Conservation (phyloP, 331 rosid genomes). For the Rhamnella rubrinervis region DNA sequence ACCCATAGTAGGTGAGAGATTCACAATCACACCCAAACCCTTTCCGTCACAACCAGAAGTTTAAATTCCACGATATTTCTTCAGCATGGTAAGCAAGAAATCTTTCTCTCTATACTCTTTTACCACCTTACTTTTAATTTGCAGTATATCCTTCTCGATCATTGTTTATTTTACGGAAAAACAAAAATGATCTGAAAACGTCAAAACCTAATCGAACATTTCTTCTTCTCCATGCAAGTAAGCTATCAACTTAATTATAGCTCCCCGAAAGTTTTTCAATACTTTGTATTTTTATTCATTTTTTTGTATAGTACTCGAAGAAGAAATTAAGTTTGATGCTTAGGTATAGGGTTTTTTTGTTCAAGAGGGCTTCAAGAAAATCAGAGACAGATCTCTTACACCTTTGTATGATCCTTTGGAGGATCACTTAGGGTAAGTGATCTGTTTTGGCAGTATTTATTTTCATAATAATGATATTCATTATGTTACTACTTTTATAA, state of each 20-base stretch:
- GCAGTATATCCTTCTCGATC: background rate
- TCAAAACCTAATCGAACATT: conserved; percentile 38
- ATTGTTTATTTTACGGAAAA: conserved; percentile 1
- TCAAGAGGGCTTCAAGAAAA: too few relatives aligned
- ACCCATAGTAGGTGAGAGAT: conserved; percentile 82
- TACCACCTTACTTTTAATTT: background rate
- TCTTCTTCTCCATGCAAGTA: conserved; percentile 58
- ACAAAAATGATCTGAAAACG: conserved; percentile 17
- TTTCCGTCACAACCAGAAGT: conserved; percentile 31
- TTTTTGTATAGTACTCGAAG: background rate
- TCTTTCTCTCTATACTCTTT: background rate
- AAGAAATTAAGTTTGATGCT: too few relatives aligned
- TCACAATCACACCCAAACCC: conserved; percentile 49
- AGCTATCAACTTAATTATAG: conserved; percentile 24
- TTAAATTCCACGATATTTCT: conserved; percentile 50
- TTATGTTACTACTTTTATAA: background rate
- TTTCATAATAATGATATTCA: too few relatives aligned
- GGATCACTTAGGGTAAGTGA: too few relatives aligned
- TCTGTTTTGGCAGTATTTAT: too few relatives aligned
- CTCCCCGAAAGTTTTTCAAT: background rate
- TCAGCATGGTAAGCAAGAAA: conserved; percentile 48
- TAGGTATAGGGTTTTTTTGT: too few relatives aligned
- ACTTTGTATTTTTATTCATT: background rate
- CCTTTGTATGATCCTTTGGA: too few relatives aligned
- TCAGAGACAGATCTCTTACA: too few relatives aligned